Evolutionary conservation across 2,329 filamentous ascomycete genomes (phyloP).

Genomic region (Teratosphaeria nubilosa): DNA sequence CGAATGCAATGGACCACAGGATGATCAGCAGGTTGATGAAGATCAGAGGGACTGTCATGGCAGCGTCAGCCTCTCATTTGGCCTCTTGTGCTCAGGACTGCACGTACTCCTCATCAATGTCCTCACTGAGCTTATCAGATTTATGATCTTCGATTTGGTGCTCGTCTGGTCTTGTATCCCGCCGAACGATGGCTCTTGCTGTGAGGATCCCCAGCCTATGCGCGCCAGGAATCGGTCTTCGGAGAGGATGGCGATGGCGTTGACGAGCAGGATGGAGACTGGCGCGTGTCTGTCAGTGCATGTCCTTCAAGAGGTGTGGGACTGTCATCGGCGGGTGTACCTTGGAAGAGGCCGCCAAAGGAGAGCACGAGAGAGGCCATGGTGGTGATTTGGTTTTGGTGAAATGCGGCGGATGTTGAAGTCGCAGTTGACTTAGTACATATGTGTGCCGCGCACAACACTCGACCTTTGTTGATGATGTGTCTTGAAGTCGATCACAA

Average conservation of each 20-base stretch:
- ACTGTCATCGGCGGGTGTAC: slow-evolving; percentile 29
- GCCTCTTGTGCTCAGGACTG: background rate
- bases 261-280: slow-evolving; percentile 68
- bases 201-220: slow-evolving; percentile 66
- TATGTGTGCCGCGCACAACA: too few relatives aligned
- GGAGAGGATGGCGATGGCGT: slow-evolving; percentile 85
- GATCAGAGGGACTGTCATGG: slow-evolving; percentile 66
- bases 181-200: slow-evolving; percentile 67
- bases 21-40: slow-evolving; percentile 75
- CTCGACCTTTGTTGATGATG: background rate
- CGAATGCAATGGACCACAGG: slow-evolving; percentile 40
- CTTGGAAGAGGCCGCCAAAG: slow-evolving; percentile 63
- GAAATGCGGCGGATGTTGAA: too few relatives aligned
- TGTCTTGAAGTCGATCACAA: background rate
- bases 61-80: slow-evolving; percentile 2
- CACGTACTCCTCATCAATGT: slow-evolving; percentile 84
- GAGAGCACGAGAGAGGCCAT: slow-evolving; percentile 51
- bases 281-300: background rate
- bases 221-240: slow-evolving; percentile 88
- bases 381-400: background rate
- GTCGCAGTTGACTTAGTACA: too few relatives aligned
- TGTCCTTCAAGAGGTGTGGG: slow-evolving; percentile 1
- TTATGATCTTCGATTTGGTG: slow-evolving; percentile 77
- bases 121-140: slow-evolving; percentile 80
- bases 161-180: slow-evolving; percentile 59